Percentiles rank a stretch among this genome's conserved stretches.
Conservation (phyloP, 2,329 filamentous ascomycete species). For the Calonectria hawksworthii region DNA sequence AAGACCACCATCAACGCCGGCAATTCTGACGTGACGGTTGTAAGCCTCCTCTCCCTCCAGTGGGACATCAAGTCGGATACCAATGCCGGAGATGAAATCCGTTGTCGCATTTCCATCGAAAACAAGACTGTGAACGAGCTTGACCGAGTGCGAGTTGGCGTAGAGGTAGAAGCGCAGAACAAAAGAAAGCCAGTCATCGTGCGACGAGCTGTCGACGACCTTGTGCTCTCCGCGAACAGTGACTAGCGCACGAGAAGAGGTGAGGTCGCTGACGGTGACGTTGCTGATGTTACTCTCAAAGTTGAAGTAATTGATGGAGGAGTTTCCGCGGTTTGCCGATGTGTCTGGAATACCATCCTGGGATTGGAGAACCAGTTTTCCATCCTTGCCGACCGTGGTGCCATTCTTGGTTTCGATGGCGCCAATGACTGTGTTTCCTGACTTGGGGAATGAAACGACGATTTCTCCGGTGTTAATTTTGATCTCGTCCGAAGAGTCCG, state of each 20-base stretch:
- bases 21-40: conserved; percentile 70
- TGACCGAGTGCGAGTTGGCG: conserved; percentile 67
- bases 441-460: conserved; percentile 57
- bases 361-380: conserved; percentile 66
- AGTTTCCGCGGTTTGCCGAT: conserved; percentile 31
- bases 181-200: conserved; percentile 66
- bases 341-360: conserved; percentile 61
- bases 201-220: conserved; percentile 45
- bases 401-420: conserved; percentile 56
- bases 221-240: conserved; percentile 58
- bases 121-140: conserved; percentile 68
- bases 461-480: conserved; percentile 61
- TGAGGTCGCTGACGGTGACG: conserved; percentile 61
- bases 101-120: conserved; percentile 64
- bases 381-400: conserved; percentile 59
- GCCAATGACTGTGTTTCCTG: conserved; percentile 55
- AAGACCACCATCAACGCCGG: conserved; percentile 67
- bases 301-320: conserved; percentile 56
- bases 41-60: conserved; percentile 66
- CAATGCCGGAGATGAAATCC: conserved; percentile 68
- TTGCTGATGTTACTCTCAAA: conserved; percentile 67
- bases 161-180: conserved; percentile 70
- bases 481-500: conserved; percentile 46
- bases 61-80: conserved; percentile 69
- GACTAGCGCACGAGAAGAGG: conserved; percentile 56